Evolutionary conservation across 225 moss, liverwort and hornwort species (phyloP).

Genomic region (Physcomitrellopsis africana): DNA sequence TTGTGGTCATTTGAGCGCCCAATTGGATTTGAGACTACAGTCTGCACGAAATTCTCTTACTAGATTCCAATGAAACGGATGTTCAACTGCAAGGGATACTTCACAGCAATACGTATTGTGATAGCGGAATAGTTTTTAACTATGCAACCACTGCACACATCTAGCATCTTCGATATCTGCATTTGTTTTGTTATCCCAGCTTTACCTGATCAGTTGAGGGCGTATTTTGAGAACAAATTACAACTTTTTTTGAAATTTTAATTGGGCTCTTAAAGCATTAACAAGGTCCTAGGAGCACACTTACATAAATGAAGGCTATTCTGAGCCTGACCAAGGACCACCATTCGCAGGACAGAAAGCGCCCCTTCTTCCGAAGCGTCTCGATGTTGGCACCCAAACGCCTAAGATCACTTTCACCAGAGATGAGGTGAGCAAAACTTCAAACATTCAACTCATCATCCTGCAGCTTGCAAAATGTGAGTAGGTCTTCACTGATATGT

Average conservation of each 20-base stretch:
- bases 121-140: too few relatives aligned
- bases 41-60: too few relatives aligned
- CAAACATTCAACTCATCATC: constrained; percentile 1
- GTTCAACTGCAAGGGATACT: too few relatives aligned
- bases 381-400: constrained; percentile 20
- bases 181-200: not conserved
- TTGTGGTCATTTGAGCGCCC: too few relatives aligned
- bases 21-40: too few relatives aligned
- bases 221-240: not conserved
- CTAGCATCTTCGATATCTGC: not conserved
- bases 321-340: constrained; percentile 24
- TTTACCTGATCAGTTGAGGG: not conserved
- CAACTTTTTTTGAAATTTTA: not conserved
- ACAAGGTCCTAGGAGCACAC: not conserved
- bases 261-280: not conserved
- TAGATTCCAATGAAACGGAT: too few relatives aligned
- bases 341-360: constrained; percentile 27
- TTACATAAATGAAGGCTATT: not conserved
- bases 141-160: too few relatives aligned
- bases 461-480: not conserved
- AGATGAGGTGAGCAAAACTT: not conserved
- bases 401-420: constrained; percentile 5
- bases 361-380: constrained; percentile 4
- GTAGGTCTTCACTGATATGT: not conserved
- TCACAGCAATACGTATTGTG: too few relatives aligned